These are phyloP conservation scores for Aspergillus pseudoviridinutans DNA, from an alignment of 2,329 filamentous ascomycete genomes.

Conservation along the genomic window DNA sequence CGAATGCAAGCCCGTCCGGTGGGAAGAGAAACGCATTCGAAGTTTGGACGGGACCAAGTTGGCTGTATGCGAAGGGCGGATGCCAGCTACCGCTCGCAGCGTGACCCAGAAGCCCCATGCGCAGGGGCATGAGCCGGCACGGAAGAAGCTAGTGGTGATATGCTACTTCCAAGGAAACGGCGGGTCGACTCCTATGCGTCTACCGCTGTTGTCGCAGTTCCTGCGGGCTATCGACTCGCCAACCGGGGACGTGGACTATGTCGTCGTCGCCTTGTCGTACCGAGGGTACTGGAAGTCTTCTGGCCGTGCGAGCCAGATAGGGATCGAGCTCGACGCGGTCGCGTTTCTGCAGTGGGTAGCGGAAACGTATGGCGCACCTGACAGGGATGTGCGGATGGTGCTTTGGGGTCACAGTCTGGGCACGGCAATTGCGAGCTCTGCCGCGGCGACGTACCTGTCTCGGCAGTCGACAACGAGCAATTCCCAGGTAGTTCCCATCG, in stretches of 20 bases:
- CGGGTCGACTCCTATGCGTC: constrained; percentile 27
- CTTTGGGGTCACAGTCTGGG: constrained; percentile 79
- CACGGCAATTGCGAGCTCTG: constrained; percentile 64
- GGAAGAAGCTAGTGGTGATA: constrained; percentile 14
- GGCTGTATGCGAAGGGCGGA: constrained; percentile 61
- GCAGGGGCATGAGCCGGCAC: background rate
- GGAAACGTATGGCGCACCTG: constrained; percentile 30
- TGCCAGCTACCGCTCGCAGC: constrained; percentile 45
- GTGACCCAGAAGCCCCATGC: constrained; percentile 32
- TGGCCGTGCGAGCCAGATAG: constrained; percentile 65
- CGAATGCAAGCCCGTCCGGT: constrained; percentile 59
- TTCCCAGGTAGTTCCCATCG: constrained; percentile 20
- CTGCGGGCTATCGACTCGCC: constrained; percentile 27
- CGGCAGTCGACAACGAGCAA: background rate
- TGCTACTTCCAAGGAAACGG: constrained; percentile 35
- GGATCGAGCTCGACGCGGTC: constrained; percentile 65
- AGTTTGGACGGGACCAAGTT: constrained; percentile 42
- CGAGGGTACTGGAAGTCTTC: constrained; percentile 75
- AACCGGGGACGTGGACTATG: constrained; percentile 21
- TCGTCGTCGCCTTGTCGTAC: constrained; percentile 52
- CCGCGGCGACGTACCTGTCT: constrained; percentile 46
- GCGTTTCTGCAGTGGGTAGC: constrained; percentile 63
- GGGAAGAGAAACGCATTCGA: constrained; percentile 55
- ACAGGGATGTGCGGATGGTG: constrained; percentile 42
- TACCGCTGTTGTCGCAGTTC: constrained; percentile 45